A percentile compares a stretch with the other conserved stretches of the same genome.
These are phyloP conservation scores for Hymenoscyphus linearis DNA, from an alignment of 2,329 filamentous ascomycete species.

Conservation along the genomic window DNA sequence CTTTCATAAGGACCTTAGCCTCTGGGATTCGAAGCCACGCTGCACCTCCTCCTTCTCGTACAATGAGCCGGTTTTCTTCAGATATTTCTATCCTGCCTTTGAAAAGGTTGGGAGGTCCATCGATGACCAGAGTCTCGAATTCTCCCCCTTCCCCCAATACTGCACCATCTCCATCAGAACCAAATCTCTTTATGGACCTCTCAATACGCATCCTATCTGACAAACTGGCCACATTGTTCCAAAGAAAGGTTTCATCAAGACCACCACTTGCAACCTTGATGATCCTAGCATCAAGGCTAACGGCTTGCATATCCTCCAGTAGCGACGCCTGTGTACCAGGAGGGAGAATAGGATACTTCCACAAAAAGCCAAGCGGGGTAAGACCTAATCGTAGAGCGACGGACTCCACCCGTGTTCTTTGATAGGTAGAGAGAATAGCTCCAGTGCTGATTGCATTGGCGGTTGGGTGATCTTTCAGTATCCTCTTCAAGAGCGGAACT, in stretches of 20 bases:
- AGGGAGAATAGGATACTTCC: constrained; percentile 80
- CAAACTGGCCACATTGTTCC: constrained; percentile 67
- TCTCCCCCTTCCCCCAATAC: constrained; percentile 90
- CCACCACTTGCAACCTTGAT: constrained; percentile 93
- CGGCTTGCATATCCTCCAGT: constrained; percentile 73
- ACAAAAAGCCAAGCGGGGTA: constrained; percentile 78
- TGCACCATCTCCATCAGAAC: constrained; percentile 58
- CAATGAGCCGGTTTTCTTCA: constrained; percentile 45
- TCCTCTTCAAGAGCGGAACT: constrained; percentile 62
- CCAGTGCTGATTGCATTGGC: constrained; percentile 85
- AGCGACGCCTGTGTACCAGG: constrained; percentile 45
- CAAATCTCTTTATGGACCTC: constrained; percentile 60
- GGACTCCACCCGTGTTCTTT: constrained; percentile 91
- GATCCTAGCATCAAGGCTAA: constrained; percentile 80
- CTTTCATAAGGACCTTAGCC: constrained; percentile 42
- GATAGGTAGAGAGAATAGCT: constrained; percentile 91
- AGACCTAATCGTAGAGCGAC: constrained; percentile 81
- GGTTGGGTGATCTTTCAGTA: constrained; percentile 66
- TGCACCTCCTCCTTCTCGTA: constrained; percentile 69
- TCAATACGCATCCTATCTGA: constrained; percentile 43
- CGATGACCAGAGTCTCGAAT: constrained; percentile 86
- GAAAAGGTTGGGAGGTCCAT: constrained; percentile 72
- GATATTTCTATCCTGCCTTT: constrained; percentile 61
- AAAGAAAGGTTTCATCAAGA: constrained; percentile 73
- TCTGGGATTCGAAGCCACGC: constrained; percentile 62